Conservation (phyloP, 2,329 filamentous ascomycete species). For the Paecilomyces niveus region DNA sequence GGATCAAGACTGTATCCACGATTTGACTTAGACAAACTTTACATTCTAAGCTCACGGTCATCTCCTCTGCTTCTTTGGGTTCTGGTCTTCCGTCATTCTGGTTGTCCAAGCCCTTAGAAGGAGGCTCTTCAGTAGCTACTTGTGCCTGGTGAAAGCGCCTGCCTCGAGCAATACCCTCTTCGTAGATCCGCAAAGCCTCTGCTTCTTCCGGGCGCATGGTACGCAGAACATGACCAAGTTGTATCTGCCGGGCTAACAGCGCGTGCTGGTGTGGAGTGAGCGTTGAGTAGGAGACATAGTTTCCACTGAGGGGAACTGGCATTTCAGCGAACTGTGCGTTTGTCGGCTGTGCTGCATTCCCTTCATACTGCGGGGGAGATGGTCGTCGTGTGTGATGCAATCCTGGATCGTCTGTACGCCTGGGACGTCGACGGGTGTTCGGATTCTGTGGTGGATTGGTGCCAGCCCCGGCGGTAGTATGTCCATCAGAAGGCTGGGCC, state of each 20-base stretch:
- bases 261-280: conserved; percentile 5
- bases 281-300: not conserved
- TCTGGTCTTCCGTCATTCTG: conserved; percentile 40
- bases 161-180: conserved; percentile 3
- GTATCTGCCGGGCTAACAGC: conserved; percentile 4
- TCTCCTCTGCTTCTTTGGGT: conserved; percentile 41
- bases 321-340: not conserved
- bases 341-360: not conserved
- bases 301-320: not conserved
- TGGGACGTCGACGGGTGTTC: conserved; percentile 4
- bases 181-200: conserved; percentile 6
- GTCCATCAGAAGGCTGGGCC: not conserved
- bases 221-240: conserved; percentile 6
- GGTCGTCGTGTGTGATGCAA: conserved; percentile 1
- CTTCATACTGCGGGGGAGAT: conserved; percentile 1
- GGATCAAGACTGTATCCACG: conserved; percentile 45
- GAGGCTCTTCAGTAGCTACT: not conserved
- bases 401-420: conserved; percentile 2
- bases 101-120: conserved; percentile 36
- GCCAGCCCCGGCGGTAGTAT: not conserved
- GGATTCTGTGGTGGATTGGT: not conserved
- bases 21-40: conserved; percentile 48
- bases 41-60: conserved; percentile 46
- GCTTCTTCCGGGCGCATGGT: conserved; percentile 5
- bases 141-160: conserved; percentile 1